Evolutionary conservation across 495 filamentous ascomycete species (phyloP), one percentile per base, ranked within the genome.

Genomic region (Lasiosphaeris hirsuta): DNA sequence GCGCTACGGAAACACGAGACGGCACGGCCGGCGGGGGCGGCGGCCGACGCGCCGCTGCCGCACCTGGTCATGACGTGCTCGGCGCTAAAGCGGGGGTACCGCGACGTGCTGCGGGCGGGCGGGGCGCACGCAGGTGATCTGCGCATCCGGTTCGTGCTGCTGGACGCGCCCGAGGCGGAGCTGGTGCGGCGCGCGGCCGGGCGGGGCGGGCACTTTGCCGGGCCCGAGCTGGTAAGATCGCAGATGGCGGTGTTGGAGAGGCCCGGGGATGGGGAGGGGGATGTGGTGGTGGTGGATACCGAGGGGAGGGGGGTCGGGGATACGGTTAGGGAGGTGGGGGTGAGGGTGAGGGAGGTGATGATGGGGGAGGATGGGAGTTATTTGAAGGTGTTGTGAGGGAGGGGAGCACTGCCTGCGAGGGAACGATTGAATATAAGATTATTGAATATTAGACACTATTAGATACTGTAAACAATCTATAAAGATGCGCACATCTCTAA

Each of bases 31-130:
- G 17, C 57, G 0, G 40, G 18, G 18, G 15, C 41, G 4, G 40
- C 14, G n/a, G 30, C 23, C 1, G 23, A 5, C 23, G 23, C 23
- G 2, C 2, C 2, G 23, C 38, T 57, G 1, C 61, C 53, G 0
- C 53, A 63, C n/a, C 40, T 63, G 2, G 60, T 68, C 1, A 58
- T 68, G 11, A 63, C 65, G 0, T 68, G 63, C 41, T 68, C 65
- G 0, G 67, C 65, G 1, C 42, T 69, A 0, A 69, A 67, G 45
- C 55, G 51, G 1, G 42, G 46, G 15, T 67, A 69, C 57, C 53
- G 66, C 14, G 66, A 67, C 33, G 36, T 67, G 0, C 34, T 69
- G 11, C 61, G 64, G n/a, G 34, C 49, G 6, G 63, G 54, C 0
- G 37, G 38, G 30, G 39, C 53, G 8, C 23, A 59, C 10, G 49